A percentile compares a stretch with the other conserved stretches of the same genome.
Evolutionary conservation across 2,329 filamentous ascomycete genomes (phyloP).

Genomic region (Emergomyces orientalis): DNA sequence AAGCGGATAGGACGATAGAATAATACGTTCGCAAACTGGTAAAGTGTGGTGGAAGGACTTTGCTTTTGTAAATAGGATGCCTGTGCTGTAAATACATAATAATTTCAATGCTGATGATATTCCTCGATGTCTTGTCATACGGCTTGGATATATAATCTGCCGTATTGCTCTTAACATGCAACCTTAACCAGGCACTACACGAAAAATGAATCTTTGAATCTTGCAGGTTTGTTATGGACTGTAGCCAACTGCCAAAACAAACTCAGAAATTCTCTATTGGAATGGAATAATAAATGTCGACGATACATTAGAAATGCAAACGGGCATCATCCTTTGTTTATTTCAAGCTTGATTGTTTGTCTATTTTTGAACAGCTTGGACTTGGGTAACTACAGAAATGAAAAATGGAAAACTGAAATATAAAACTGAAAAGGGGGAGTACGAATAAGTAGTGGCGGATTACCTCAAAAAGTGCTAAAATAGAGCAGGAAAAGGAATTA

Average conservation of each 20-base stretch:
- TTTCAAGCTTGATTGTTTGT: not conserved
- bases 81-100: not conserved
- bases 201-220: no score
- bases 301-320: not conserved
- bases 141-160: not conserved
- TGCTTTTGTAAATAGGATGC: not conserved
- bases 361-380: not conserved
- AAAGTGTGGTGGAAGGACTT: not conserved
- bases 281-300: not conserved
- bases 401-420: not conserved
- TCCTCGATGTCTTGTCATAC: not conserved
- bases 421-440: not conserved
- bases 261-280: not conserved
- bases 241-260: not conserved
- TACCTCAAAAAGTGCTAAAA: not conserved
- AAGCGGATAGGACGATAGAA: not conserved
- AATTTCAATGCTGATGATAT: not conserved
- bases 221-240: not conserved
- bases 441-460: not conserved
- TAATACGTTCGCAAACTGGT: not conserved
- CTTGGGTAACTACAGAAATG: not conserved
- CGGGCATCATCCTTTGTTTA: not conserved
- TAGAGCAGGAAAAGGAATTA: not conserved
- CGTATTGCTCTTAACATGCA: not conserved
- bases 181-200: no score